Conservation (phyloP, 1,284 basidiomycete genomes). For the Ustilago bromivora region DNA sequence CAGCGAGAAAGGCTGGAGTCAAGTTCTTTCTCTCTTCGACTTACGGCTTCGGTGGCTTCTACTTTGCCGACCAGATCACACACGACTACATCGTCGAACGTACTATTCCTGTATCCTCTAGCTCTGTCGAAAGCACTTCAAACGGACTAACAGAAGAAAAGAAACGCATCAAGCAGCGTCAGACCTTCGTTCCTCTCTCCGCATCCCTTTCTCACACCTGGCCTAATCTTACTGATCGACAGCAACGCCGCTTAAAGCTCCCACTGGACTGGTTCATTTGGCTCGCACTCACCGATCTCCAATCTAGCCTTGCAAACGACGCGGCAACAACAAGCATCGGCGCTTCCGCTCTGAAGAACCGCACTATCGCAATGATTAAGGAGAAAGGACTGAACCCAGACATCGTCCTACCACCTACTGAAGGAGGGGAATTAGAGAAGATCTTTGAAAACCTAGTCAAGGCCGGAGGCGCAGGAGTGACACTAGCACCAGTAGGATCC, state of each 20-base stretch:
- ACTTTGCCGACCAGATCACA: conserved; percentile 89
- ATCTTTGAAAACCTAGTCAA: conserved; percentile 19
- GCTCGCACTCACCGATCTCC: conserved; percentile 29
- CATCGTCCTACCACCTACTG: conserved; percentile 8
- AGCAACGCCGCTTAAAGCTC: conserved; percentile 19
- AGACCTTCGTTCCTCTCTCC: conserved; percentile 77
- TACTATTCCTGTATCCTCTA: conserved; percentile 5
- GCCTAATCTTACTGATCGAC: conserved; percentile 72
- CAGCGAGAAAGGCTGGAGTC: conserved; percentile 73
- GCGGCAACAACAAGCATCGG: not conserved
- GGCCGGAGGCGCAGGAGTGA: conserved; percentile 77
- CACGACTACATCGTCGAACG: conserved; percentile 87
- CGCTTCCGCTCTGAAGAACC: conserved; percentile 12
- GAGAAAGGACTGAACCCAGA: conserved; percentile 36
- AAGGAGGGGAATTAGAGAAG: conserved; percentile 13
- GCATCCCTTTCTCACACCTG: conserved; percentile 75
- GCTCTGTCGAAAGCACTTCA: conserved; percentile 1
- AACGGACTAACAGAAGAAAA: conserved; percentile 32
- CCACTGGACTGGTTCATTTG: conserved; percentile 43
- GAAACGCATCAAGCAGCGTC: conserved; percentile 76
- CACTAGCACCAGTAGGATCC: conserved; percentile 82
- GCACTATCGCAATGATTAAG: conserved; percentile 18
- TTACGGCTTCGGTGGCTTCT: conserved; percentile 91
- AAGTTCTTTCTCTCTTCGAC: conserved; percentile 86
- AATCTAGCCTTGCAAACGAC: not conserved